Percentiles rank a stretch among this genome's conserved stretches.
Evolutionary conservation across 345 rosid species (phyloP).

Genomic region (Populus pruinosa): DNA sequence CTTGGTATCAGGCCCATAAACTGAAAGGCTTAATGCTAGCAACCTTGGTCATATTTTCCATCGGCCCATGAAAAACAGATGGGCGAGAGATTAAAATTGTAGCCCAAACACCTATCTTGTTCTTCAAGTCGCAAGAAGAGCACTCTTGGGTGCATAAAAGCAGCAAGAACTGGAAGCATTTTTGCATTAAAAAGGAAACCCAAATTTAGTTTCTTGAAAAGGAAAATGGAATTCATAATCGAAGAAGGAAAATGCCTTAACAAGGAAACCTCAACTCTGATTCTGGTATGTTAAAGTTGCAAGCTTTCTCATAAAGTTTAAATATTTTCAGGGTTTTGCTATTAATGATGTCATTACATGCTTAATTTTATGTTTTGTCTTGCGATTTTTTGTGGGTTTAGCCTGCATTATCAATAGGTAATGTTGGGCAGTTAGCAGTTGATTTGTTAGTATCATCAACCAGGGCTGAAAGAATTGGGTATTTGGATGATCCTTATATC

Average conservation of each 20-base stretch:
- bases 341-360: too few species aligned
- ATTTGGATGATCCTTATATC: constrained; percentile 64
- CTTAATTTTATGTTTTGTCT: background rate
- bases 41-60: background rate
- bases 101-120: constrained; percentile 20
- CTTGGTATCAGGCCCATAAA: background rate
- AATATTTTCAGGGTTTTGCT: background rate
- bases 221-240: constrained; percentile 57
- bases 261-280: constrained; percentile 56
- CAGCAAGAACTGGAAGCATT: background rate
- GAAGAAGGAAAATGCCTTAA: constrained; percentile 52
- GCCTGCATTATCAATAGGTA: constrained; percentile 93
- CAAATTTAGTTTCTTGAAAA: background rate
- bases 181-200: background rate
- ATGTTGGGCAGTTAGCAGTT: constrained; percentile 84
- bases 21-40: background rate
- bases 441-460: constrained; percentile 79
- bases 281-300: constrained; percentile 46
- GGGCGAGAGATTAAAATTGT: background rate
- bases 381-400: constrained; percentile 4
- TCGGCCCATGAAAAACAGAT: background rate
- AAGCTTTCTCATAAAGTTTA: background rate
- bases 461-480: constrained; percentile 65
- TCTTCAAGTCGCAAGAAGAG: constrained; percentile 16
- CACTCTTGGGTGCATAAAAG: background rate